phyloP scores from a whole-genome alignment of 495 filamentous ascomycete species.

The Aspergillus incahuasiensis region DNA sequence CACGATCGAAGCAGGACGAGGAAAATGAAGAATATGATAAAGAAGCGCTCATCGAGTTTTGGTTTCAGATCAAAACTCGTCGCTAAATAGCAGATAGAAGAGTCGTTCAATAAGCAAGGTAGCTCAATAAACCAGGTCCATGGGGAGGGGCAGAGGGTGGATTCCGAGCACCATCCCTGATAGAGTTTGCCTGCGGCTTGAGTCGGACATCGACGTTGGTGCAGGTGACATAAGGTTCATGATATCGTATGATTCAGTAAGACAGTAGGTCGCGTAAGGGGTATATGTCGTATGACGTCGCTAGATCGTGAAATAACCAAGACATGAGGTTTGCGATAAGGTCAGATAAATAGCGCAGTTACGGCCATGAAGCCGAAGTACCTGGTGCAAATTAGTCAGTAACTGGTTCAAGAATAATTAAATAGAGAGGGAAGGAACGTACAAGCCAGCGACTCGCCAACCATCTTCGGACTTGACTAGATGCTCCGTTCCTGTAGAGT shows the following conservation, averaged over 20 bases:
- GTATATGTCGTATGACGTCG: background rate
- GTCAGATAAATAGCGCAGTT: conserved; percentile 37
- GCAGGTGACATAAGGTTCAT: background rate
- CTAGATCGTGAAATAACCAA: background rate
- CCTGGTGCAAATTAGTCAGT: conserved; percentile 19
- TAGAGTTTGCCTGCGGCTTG: no score
- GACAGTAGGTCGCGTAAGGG: background rate
- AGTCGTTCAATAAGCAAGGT: background rate
- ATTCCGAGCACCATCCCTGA: no score
- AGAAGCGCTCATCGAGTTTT: no score
- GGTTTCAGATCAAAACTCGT: background rate
- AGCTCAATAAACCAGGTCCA: background rate
- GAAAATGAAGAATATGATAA: no score
- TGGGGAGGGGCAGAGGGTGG: no score
- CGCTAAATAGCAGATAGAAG: background rate
- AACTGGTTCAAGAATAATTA: background rate
- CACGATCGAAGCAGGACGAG: no score
- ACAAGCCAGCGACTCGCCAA: conserved; percentile 39
- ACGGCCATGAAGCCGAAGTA: conserved; percentile 43
- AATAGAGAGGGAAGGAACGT: conserved; percentile 22
- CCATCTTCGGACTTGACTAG: conserved; percentile 38
- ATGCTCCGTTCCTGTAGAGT: conserved; percentile 33
- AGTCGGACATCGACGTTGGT: background rate
- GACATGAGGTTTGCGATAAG: background rate
- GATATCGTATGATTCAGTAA: background rate